Percentiles rank a stretch among this genome's conserved stretches.
These are phyloP conservation scores for Xylaria sp. DNA, from an alignment of 2,329 filamentous ascomycete species.

Conservation along the genomic window DNA sequence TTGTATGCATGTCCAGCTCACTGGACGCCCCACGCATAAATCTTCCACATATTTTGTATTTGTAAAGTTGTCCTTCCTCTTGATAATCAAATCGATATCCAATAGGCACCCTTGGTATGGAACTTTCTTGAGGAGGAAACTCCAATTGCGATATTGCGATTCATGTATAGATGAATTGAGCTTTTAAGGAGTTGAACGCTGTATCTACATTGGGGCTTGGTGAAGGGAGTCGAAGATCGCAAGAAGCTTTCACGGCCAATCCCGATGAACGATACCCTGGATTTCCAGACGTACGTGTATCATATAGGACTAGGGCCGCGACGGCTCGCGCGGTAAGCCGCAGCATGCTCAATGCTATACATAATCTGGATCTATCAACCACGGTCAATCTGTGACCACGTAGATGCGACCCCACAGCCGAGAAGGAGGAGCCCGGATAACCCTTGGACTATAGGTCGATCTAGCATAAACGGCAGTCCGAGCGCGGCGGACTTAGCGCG, in stretches of 20 bases:
- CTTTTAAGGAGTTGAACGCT: background rate
- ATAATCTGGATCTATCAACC: background rate
- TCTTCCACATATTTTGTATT: background rate
- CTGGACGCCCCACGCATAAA: too few species aligned
- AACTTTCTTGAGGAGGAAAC: background rate
- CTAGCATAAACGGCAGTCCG: background rate
- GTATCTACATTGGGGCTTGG: background rate
- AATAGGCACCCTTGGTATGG: background rate
- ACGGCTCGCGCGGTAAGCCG: background rate
- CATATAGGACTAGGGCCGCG: background rate
- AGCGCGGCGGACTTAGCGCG: background rate
- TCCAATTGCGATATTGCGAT: background rate
- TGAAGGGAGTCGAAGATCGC: background rate
- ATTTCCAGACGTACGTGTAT: background rate
- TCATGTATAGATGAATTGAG: too few species aligned
- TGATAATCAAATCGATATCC: background rate
- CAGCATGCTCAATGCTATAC: background rate
- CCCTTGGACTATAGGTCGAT: background rate
- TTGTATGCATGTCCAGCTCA: background rate
- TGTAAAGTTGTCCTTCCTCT: background rate
- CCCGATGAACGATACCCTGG: background rate
- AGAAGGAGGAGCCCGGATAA: background rate
- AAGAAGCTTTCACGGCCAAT: background rate
- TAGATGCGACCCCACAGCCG: background rate
- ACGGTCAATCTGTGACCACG: background rate